These are phyloP conservation scores for Golubevia sp. DNA, from an alignment of 1,284 basidiomycete genomes.

Conservation along the genomic window DNA sequence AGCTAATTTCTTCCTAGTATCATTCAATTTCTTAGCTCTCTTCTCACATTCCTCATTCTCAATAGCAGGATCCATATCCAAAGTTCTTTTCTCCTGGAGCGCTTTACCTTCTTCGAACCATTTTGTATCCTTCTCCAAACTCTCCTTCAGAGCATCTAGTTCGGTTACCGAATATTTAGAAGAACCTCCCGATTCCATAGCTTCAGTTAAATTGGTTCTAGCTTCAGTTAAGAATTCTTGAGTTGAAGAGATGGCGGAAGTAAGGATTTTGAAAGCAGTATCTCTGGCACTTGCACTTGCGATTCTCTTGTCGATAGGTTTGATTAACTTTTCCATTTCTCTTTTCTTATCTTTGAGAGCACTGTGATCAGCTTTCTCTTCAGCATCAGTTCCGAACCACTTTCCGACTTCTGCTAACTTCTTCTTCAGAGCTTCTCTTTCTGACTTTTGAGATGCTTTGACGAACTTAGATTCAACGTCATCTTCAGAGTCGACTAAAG, in stretches of 20 bases:
- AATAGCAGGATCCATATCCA: constrained; percentile 46
- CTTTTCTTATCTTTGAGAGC: constrained; percentile 13
- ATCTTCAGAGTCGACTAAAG: constrained; percentile 30
- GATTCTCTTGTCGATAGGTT: constrained; percentile 39
- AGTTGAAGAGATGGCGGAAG: constrained; percentile 21
- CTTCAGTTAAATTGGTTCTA: constrained; percentile 44
- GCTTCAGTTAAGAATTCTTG: constrained; percentile 42
- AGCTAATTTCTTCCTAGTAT: constrained; percentile 37
- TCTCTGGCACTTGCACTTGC: constrained; percentile 27
- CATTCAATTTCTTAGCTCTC: constrained; percentile 39
- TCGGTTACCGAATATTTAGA: constrained; percentile 51
- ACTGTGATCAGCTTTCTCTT: constrained; percentile 39
- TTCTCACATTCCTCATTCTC: constrained; percentile 43
- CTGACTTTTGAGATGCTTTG: constrained; percentile 23
- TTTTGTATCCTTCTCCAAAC: constrained; percentile 35
- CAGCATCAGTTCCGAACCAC: constrained; percentile 36
- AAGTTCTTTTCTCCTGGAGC: constrained; percentile 31
- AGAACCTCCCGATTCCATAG: constrained; percentile 22
- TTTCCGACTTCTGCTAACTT: constrained; percentile 32
- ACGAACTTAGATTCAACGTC: constrained; percentile 10
- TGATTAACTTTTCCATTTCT: constrained; percentile 24
- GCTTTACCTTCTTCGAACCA: constrained; percentile 46
- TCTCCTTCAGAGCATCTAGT: constrained; percentile 33
- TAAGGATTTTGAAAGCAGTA: constrained; percentile 22
- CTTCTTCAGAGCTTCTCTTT: constrained; percentile 31